Evolutionary conservation across 257 asterid species (phyloP).

Genomic region (Ilex aquifolium): DNA sequence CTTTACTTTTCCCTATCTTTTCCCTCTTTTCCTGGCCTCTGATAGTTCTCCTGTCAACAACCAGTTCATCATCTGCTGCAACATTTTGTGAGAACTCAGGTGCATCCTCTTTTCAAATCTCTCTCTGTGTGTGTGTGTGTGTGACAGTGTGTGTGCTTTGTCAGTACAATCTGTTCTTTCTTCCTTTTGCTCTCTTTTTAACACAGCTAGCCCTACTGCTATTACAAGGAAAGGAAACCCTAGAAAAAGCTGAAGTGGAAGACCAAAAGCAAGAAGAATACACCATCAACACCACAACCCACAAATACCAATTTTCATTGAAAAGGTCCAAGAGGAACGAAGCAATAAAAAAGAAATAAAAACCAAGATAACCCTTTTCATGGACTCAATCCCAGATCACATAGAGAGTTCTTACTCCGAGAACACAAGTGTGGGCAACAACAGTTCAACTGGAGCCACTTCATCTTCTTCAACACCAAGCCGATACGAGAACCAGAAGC

Average conservation of each 20-base stretch:
- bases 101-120: too few relatives aligned
- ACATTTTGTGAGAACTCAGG: too few relatives aligned
- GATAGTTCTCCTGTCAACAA: too few relatives aligned
- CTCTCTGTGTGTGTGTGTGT: too few relatives aligned
- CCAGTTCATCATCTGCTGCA: too few relatives aligned
- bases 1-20: constrained; percentile 25
- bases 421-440: not conserved
- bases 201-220: too few relatives aligned
- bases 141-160: too few relatives aligned
- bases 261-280: not conserved
- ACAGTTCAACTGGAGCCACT: constrained; percentile 17
- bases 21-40: constrained; percentile 10
- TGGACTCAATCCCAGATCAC: constrained; percentile 14
- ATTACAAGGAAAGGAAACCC: not conserved
- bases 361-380: not conserved
- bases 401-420: constrained; percentile 4
- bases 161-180: too few relatives aligned
- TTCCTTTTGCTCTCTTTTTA: not conserved
- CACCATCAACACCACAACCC: too few relatives aligned
- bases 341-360: not conserved
- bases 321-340: not conserved
- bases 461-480: constrained; percentile 45
- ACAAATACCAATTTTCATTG: too few relatives aligned
- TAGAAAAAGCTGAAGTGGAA: not conserved
- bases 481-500: constrained; percentile 88